Conservation (phyloP, 2,329 filamentous ascomycete genomes). For the Colletotrichum sp. region DNA sequence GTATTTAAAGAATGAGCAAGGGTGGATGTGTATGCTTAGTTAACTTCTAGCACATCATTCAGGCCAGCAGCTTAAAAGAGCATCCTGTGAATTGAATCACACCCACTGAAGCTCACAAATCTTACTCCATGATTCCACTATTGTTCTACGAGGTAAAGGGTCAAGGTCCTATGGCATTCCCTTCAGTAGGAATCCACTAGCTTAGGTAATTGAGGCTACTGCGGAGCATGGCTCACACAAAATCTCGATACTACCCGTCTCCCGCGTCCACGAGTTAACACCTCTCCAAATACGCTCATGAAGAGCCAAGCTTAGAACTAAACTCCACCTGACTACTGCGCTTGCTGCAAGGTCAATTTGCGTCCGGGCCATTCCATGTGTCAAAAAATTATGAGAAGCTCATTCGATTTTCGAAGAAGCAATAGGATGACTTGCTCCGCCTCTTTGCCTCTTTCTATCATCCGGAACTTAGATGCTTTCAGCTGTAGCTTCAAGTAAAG, state of each 20-base stretch:
- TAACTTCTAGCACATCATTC: neutral
- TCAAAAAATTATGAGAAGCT: no score
- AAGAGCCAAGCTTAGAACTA: neutral
- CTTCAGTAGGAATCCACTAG: neutral
- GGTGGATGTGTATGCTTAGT: neutral
- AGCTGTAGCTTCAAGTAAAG: neutral
- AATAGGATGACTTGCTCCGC: neutral
- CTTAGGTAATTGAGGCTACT: neutral
- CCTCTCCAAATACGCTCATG: neutral
- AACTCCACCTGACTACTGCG: neutral
- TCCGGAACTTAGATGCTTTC: neutral
- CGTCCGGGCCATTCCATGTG: neutral
- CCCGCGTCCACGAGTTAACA: neutral
- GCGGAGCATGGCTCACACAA: neutral
- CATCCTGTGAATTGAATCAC: neutral
- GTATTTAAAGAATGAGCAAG: neutral
- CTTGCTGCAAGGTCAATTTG: neutral
- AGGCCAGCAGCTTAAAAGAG: neutral
- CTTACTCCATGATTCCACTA: neutral
- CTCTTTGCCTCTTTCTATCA: neutral
- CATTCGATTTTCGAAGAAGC: neutral
- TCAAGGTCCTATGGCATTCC: neutral
- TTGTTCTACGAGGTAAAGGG: neutral
- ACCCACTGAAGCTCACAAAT: neutral
- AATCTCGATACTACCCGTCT: neutral